phyloP scores from a whole-genome alignment of 345 rosid species.

The Cardamine occulta region DNA sequence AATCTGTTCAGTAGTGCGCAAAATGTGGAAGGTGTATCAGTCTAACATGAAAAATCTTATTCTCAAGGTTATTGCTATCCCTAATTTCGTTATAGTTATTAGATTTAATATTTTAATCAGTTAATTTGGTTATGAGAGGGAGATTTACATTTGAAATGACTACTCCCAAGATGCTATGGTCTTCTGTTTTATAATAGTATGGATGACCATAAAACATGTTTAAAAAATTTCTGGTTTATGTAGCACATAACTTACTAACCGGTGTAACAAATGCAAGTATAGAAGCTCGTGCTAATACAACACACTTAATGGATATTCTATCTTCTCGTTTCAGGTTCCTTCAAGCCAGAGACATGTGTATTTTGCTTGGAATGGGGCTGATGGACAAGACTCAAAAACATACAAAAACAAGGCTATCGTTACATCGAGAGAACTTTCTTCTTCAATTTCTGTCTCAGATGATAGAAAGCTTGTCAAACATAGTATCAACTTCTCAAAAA shows the following conservation, averaged over 20 bases:
- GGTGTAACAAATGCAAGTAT: slow-evolving; percentile 9
- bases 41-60: slow-evolving; percentile 58
- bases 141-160: neutral
- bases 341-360: slow-evolving; percentile 82
- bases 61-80: slow-evolving; percentile 62
- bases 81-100: slow-evolving; percentile 2
- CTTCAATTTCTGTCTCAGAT: slow-evolving; percentile 56
- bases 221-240: neutral
- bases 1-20: slow-evolving; percentile 77
- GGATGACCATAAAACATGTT: neutral
- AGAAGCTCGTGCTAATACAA: slow-evolving; percentile 17
- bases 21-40: slow-evolving; percentile 86
- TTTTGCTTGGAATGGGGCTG: slow-evolving; percentile 77
- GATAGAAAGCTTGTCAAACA: slow-evolving; percentile 73
- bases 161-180: neutral
- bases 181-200: neutral
- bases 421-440: slow-evolving; percentile 66
- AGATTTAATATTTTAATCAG: neutral
- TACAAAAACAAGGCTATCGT: slow-evolving; percentile 55
- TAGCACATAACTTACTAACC: neutral
- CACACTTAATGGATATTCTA: slow-evolving; percentile 3
- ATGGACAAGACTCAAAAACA: slow-evolving; percentile 50
- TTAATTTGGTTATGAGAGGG: slow-evolving; percentile 20
- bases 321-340: slow-evolving; percentile 67
- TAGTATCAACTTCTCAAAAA: slow-evolving; percentile 70